Base-by-base conservation (phyloP, 2,329 filamentous ascomycete genomes). In the Lachnellula suecica region DNA sequence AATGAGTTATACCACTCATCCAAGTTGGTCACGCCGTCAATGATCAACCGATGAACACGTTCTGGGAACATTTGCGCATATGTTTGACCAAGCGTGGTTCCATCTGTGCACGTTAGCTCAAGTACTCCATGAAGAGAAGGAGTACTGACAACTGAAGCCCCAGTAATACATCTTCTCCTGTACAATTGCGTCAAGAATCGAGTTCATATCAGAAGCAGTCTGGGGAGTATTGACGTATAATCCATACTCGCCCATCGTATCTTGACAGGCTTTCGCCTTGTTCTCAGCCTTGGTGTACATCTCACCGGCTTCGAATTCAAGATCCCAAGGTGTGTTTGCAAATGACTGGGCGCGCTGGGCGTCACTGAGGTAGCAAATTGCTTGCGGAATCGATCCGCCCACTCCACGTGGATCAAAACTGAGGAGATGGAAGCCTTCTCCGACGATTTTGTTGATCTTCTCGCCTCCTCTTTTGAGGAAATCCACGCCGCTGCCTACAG, bases 181-280 rank as follows among this genome's bases (percentile, higher is more conserved):
- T 1, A 71, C 71, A 7, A 74, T 56, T 0, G 70, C 74, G 45
- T 77, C 72, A 1, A 79, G 63, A 24, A 79, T 77, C 11, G 65
- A 71, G 56, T 77, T 76, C 74, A 79, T 78, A 53, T 79, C 77
- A 27, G 76, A 73, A 9, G 74, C 77, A 1, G 74, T 75, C 59
- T 78, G 75, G 0, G 75, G 75, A 0, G 76, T 79, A 51, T 78
- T 77, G 52, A 78, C 64, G 53, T 78, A 77, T 7, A 56, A 57
- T 3, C 70, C 73, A 53, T 76, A 63, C 44, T 75, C 73, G 0
- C 73, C 74, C 68, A 72, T 74, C 1, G 64, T 74, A 10, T 79
- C 74, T 4, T 59, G 54, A 44, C 76, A 78, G 0, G 72, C 70
- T 10, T 62, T 65, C 3, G 68, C 74, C 44, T 66, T 71, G 51